Percentiles rank a stretch among this genome's conserved stretches.
Evolutionary conservation across 495 filamentous ascomycete genomes (phyloP).

Genomic region (Echria macrotheca): DNA sequence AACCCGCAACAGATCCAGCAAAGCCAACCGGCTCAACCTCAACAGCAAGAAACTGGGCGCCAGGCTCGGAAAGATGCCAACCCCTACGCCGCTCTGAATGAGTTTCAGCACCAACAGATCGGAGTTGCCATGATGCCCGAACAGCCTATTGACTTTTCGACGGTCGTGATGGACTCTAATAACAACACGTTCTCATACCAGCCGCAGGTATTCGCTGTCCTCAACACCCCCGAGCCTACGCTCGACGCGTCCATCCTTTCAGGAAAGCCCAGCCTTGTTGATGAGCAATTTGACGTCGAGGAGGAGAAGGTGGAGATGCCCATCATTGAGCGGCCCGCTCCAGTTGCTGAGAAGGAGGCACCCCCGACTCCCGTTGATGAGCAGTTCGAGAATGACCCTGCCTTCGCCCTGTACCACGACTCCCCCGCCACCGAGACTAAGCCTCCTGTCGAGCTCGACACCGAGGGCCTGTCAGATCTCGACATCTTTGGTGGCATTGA

Average conservation of each 20-base stretch:
- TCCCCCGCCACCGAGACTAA: conserved; percentile 23
- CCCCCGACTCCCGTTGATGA: conserved; percentile 26
- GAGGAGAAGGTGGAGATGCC: conserved; percentile 44
- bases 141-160: conserved; percentile 59
- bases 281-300: conserved; percentile 37
- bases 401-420: conserved; percentile 59
- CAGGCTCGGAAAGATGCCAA: conserved; percentile 59
- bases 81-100: conserved; percentile 51
- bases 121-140: conserved; percentile 74
- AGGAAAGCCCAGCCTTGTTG: conserved; percentile 56
- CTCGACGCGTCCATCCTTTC: conserved; percentile 58
- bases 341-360: conserved; percentile 26
- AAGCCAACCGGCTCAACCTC: conserved; percentile 31
- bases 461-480: conserved; percentile 26
- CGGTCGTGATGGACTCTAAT: conserved; percentile 49
- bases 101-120: conserved; percentile 52
- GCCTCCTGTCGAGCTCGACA: conserved; percentile 27
- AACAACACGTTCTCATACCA: conserved; percentile 58
- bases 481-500: conserved; percentile 52
- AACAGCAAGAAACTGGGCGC: conserved; percentile 36
- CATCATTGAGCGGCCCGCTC: conserved; percentile 39
- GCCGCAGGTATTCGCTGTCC: conserved; percentile 73
- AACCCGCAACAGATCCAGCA: conserved; percentile 37
- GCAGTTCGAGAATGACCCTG: conserved; percentile 38
- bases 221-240: conserved; percentile 64